Conservation (phyloP, 495 filamentous ascomycete genomes). For the Talaromyces wortmannii region DNA sequence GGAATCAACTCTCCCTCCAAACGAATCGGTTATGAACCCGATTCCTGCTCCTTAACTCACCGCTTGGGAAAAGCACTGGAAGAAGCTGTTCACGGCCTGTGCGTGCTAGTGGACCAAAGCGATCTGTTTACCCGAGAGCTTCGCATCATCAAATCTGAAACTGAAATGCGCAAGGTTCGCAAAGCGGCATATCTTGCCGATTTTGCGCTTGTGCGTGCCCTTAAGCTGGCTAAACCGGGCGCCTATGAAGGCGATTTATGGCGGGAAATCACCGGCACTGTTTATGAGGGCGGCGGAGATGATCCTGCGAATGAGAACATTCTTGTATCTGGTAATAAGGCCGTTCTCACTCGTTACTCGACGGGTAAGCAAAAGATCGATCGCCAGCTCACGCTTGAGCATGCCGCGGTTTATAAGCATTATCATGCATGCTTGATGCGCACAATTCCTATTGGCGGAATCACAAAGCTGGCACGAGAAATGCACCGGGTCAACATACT, state of each 20-base stretch:
- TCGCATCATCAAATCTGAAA: slow-evolving; percentile 14
- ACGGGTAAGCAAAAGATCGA: slow-evolving; percentile 16
- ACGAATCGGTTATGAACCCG: slow-evolving; percentile 16
- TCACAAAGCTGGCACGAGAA: slow-evolving; percentile 13
- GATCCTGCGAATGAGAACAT: slow-evolving; percentile 20
- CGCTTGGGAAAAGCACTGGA: slow-evolving; percentile 12
- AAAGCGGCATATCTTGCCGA: slow-evolving; percentile 18
- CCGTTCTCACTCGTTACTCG: slow-evolving; percentile 17
- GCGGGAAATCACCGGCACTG: slow-evolving; percentile 14
- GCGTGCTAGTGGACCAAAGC: slow-evolving; percentile 13
- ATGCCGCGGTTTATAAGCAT: slow-evolving; percentile 17
- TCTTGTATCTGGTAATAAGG: slow-evolving; percentile 19
- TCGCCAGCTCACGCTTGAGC: slow-evolving; percentile 15
- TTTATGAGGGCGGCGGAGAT: slow-evolving; percentile 17
- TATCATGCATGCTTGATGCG: slow-evolving; percentile 18
- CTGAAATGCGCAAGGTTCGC: slow-evolving; percentile 16
- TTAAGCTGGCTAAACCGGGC: slow-evolving; percentile 16
- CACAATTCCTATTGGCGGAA: slow-evolving; percentile 14
- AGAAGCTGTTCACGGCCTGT: slow-evolving; percentile 9
- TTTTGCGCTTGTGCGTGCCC: slow-evolving; percentile 13
- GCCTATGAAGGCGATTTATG: slow-evolving; percentile 18
- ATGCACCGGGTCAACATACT: slow-evolving; percentile 17
- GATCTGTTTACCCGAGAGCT: slow-evolving; percentile 14
- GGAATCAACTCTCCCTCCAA: slow-evolving; percentile 12
- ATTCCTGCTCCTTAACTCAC: slow-evolving; percentile 13